Conservation (phyloP, 2,329 filamentous ascomycete species). For the Aspergillus hortae region DNA sequence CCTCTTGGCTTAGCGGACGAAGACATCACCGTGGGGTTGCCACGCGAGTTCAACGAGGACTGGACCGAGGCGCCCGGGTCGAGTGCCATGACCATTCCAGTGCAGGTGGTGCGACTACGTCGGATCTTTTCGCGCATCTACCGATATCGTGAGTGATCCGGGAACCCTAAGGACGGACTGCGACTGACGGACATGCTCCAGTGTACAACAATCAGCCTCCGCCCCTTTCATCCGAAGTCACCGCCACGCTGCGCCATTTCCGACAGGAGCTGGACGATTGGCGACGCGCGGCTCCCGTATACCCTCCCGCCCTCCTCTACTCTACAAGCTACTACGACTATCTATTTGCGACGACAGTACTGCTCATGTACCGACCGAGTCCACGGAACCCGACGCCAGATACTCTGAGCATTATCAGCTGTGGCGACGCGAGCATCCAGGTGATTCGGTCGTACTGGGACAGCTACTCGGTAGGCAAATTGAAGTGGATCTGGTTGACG, state of each 20-base stretch:
- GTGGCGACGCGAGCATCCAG: conserved; percentile 37
- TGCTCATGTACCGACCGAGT: conserved; percentile 38
- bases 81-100: conserved; percentile 37
- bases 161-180: no score
- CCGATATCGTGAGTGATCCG: conserved; percentile 29
- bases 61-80: conserved; percentile 33
- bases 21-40: conserved; percentile 38
- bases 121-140: conserved; percentile 39
- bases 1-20: conserved; percentile 41
- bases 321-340: conserved; percentile 42
- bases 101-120: conserved; percentile 34
- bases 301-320: conserved; percentile 35
- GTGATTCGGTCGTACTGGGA: conserved; percentile 40
- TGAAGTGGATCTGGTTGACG: conserved; percentile 42
- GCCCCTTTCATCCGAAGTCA: conserved; percentile 25
- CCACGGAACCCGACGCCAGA: conserved; percentile 36
- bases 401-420: conserved; percentile 33
- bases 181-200: conserved; percentile 6
- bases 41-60: conserved; percentile 39
- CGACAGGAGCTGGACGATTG: conserved; percentile 37
- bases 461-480: conserved; percentile 36
- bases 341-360: conserved; percentile 36
- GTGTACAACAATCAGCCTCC: conserved; percentile 35
- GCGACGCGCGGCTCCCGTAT: conserved; percentile 34
- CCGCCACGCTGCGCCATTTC: conserved; percentile 27